Conservation (phyloP, 768 basidiomycete species). For the Porphyrellus cyaneotinctus region DNA sequence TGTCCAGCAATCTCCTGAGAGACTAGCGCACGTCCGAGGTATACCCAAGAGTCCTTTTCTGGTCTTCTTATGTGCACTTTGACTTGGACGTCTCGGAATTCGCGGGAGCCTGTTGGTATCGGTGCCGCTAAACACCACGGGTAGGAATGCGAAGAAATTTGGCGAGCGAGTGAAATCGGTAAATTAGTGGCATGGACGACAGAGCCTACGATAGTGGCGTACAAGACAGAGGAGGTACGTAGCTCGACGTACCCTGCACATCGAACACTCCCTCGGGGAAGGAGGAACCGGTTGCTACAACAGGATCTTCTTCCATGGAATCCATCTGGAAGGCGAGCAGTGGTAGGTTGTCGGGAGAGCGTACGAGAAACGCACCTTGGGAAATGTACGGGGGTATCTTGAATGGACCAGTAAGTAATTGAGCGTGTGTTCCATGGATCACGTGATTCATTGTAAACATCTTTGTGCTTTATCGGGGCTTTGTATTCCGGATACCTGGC, state of each 20-base stretch:
- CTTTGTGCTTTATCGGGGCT: neutral
- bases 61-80: constrained; percentile 81
- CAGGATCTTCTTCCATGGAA: constrained; percentile 33
- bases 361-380: constrained; percentile 1
- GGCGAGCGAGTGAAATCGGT: neutral
- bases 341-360: neutral
- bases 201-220: constrained; percentile 6
- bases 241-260: constrained; percentile 13
- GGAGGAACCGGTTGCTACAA: constrained; percentile 21
- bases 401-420: constrained; percentile 16
- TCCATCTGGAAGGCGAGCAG: constrained; percentile 24
- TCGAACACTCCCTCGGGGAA: constrained; percentile 20
- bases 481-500: too few species aligned
- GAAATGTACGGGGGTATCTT: constrained; percentile 16
- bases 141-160: neutral
- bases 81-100: constrained; percentile 76
- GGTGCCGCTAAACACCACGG: constrained; percentile 17
- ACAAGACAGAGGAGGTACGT: constrained; percentile 19
- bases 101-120: constrained; percentile 36
- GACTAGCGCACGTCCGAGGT: constrained; percentile 74
- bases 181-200: constrained; percentile 10
- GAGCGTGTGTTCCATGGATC: constrained; percentile 7
- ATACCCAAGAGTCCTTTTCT: constrained; percentile 77
- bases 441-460: constrained; percentile 16
- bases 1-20: constrained; percentile 73